Conservation (phyloP, 2,329 filamentous ascomycete genomes). For the Paracamarosporium sp. region DNA sequence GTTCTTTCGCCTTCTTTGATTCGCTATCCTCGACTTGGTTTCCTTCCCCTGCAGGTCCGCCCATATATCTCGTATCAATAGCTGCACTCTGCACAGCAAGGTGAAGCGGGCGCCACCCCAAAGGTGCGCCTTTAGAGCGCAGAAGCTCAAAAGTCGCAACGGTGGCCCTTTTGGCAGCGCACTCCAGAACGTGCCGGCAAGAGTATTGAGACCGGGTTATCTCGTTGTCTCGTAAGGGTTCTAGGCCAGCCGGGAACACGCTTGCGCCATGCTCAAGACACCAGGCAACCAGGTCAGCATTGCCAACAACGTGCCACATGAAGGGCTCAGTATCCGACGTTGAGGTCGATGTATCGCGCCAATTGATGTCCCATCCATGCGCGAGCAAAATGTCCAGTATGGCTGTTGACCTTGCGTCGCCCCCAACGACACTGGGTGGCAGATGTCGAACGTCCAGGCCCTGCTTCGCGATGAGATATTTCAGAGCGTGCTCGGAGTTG, state of each 20-base stretch:
- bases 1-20: background rate
- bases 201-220: background rate
- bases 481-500: background rate
- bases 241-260: background rate
- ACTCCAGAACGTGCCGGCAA: slow-evolving; percentile 7
- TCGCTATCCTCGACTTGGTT: background rate
- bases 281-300: slow-evolving; percentile 11
- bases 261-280: slow-evolving; percentile 15
- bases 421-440: background rate
- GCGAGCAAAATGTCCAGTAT: slow-evolving; percentile 9
- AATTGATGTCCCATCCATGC: slow-evolving; percentile 15
- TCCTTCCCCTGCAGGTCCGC: too few relatives aligned
- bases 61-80: background rate
- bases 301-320: slow-evolving; percentile 11
- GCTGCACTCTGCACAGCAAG: slow-evolving; percentile 1
- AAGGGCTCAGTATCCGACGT: background rate
- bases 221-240: background rate
- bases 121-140: slow-evolving; percentile 11
- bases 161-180: background rate
- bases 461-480: background rate
- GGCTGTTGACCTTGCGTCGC: background rate
- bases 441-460: background rate
- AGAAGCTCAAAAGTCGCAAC: slow-evolving; percentile 12
- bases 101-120: slow-evolving; percentile 10
- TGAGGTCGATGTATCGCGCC: background rate